These are phyloP conservation scores for Dicorynia guianensis DNA, from an alignment of 306 rosid genomes.

Conservation along the genomic window DNA sequence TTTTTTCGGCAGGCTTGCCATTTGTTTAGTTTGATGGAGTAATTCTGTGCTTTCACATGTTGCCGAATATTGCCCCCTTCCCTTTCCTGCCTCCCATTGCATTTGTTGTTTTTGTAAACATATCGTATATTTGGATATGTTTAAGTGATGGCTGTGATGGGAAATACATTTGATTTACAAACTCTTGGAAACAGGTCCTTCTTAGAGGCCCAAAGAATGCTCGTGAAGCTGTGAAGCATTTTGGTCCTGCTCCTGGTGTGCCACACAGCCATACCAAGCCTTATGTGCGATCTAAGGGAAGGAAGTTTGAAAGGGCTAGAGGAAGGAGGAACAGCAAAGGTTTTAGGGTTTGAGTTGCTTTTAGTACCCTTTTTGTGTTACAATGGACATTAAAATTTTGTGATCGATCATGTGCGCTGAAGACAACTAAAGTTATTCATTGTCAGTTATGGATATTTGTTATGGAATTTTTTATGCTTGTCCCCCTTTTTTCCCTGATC, in stretches of 20 bases:
- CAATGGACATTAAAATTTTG: neutral
- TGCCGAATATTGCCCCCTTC: too few relatives aligned
- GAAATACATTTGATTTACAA: neutral
- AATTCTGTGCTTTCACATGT: too few relatives aligned
- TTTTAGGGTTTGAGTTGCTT: constrained; percentile 57
- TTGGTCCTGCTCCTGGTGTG: constrained; percentile 91
- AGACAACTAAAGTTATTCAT: constrained; percentile 19
- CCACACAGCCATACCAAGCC: constrained; percentile 88
- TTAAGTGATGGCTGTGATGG: neutral
- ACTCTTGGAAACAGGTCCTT: constrained; percentile 58
- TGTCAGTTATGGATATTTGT: neutral
- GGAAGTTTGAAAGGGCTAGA: constrained; percentile 82
- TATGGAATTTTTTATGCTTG: neutral
- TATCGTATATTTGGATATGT: neutral
- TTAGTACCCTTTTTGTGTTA: neutral
- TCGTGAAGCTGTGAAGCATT: constrained; percentile 86
- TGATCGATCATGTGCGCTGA: neutral
- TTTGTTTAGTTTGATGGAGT: too few relatives aligned
- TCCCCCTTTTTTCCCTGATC: neutral
- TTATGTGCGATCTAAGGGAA: constrained; percentile 74
- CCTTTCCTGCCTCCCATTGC: neutral
- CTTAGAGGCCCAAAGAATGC: constrained; percentile 82
- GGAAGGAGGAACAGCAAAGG: constrained; percentile 83
- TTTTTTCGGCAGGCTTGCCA: too few relatives aligned
- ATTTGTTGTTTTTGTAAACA: neutral